Conservation (phyloP, 2,329 filamentous ascomycete species). For the Parastagonospora nodorum region DNA sequence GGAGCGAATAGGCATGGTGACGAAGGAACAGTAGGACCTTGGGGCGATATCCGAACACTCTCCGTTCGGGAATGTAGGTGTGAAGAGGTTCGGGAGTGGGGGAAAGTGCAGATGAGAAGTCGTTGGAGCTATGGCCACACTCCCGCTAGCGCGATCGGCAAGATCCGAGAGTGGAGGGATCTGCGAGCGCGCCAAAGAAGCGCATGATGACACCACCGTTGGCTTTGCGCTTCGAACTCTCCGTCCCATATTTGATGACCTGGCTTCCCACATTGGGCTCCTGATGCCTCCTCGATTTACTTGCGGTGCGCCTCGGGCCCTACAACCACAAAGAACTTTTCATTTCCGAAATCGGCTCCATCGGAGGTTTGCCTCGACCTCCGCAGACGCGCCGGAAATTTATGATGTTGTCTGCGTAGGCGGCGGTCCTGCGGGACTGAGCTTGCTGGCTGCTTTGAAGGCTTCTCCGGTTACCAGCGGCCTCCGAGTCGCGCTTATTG, state of each 20-base stretch:
- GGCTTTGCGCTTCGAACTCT: slow-evolving; percentile 8
- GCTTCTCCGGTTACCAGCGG: slow-evolving; percentile 74
- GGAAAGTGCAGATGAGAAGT: too few species aligned
- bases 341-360: slow-evolving; percentile 20
- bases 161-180: background rate
- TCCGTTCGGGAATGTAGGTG: too few species aligned
- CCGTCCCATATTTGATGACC: slow-evolving; percentile 24
- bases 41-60: too few species aligned
- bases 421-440: slow-evolving; percentile 86
- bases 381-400: slow-evolving; percentile 64
- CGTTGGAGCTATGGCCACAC: slow-evolving; percentile 1
- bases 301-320: slow-evolving; percentile 20
- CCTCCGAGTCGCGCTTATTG: slow-evolving; percentile 85
- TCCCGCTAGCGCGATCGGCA: slow-evolving; percentile 3
- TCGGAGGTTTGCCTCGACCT: slow-evolving; percentile 41
- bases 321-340: slow-evolving; percentile 15
- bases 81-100: too few species aligned
- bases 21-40: too few species aligned
- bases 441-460: slow-evolving; percentile 54
- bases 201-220: slow-evolving; percentile 33
- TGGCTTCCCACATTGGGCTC: slow-evolving; percentile 17
- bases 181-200: slow-evolving; percentile 32
- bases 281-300: slow-evolving; percentile 42
- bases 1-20: too few species aligned
- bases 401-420: slow-evolving; percentile 94